Base-by-base conservation (phyloP, 495 filamentous ascomycete species). In the Apiosordaria backusii region DNA sequence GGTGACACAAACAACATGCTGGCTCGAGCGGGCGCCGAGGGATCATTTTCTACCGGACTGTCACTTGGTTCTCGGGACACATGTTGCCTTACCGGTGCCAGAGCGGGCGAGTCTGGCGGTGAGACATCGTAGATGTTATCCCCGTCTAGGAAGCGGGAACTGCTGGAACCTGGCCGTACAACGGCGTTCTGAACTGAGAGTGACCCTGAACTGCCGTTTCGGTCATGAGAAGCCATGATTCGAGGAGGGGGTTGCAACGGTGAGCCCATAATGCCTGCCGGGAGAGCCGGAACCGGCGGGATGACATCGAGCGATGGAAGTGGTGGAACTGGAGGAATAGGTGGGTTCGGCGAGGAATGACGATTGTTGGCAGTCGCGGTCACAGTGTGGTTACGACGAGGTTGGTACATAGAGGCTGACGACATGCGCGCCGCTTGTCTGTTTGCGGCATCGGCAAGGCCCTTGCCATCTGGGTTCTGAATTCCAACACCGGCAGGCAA, bases 121-220 rank as follows among this genome's bases (percentile, higher is more conserved):
- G 84, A 84, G 15, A 85, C 82, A 67, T 84, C 82, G 65, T 86
- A 86, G 1, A 86, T 77, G 57, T 85, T 82, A 13, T 81, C 81
- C 19, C 67, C 73, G 3, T 69, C 70, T 4, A 71, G 61, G 68
- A 72, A 72, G 1, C 70, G 64, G 19, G 75, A 74, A 24, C 54
- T 57, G 10, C 70, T 70, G 1, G 72, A 72, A 18, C 58, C 6
- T n/a, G 74, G 72, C 10, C 74, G 62, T 18, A 45, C 19, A 10
- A 10, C n/a, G 6, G 64, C 60, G 6, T 62, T 60, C 6, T 54
- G 52, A 13, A 25, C 22, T 3, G 68, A 53, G 7, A 52, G 66
- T 9, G 63, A 50, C 6, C 59, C 62, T 5, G 67, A 69, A 25
- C 72, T 71, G 22, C 62, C 65, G 15, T 58, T 62, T 22, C 67